These are phyloP conservation scores for Lathyrus tuberosus DNA, from an alignment of 306 rosid species.

Conservation along the genomic window DNA sequence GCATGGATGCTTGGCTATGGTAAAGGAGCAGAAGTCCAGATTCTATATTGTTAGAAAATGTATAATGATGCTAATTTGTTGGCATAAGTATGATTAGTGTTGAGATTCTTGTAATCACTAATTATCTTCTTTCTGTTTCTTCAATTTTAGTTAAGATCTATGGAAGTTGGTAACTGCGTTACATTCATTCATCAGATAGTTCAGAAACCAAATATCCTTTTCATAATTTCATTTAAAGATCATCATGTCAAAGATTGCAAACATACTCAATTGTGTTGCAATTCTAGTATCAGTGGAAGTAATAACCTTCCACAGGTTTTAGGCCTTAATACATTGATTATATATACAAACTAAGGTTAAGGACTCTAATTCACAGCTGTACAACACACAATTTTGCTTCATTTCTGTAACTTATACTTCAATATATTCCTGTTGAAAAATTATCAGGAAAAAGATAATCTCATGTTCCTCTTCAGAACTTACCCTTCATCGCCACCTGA, in stretches of 20 bases:
- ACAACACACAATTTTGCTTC: slow-evolving; percentile 40
- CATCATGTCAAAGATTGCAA: slow-evolving; percentile 40
- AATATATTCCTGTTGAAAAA: slow-evolving; percentile 43
- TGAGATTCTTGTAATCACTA: not conserved
- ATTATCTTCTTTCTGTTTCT: not conserved
- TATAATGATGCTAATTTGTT: slow-evolving; percentile 40
- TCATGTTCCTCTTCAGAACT: slow-evolving; percentile 41
- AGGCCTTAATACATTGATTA: slow-evolving; percentile 36
- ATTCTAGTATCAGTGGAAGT: slow-evolving; percentile 22
- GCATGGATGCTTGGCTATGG: slow-evolving; percentile 39
- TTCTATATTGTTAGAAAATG: slow-evolving; percentile 52
- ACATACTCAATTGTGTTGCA: slow-evolving; percentile 14
- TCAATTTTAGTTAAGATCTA: not conserved
- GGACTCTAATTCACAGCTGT: slow-evolving; percentile 47
- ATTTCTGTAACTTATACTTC: slow-evolving; percentile 33
- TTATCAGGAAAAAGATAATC: slow-evolving; percentile 42
- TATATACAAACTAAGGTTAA: slow-evolving; percentile 42
- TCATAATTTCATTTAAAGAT: slow-evolving; percentile 35
- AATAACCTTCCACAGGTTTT: slow-evolving; percentile 23
- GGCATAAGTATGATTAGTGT: slow-evolving; percentile 49
- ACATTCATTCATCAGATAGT: too few relatives aligned
- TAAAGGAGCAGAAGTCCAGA: slow-evolving; percentile 48
- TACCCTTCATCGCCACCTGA: slow-evolving; percentile 40
- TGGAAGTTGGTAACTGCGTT: too few relatives aligned
- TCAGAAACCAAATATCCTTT: slow-evolving; percentile 16